Evolutionary conservation across 1,284 basidiomycete genomes (phyloP).

Genomic region (Malassezia obtusa): DNA sequence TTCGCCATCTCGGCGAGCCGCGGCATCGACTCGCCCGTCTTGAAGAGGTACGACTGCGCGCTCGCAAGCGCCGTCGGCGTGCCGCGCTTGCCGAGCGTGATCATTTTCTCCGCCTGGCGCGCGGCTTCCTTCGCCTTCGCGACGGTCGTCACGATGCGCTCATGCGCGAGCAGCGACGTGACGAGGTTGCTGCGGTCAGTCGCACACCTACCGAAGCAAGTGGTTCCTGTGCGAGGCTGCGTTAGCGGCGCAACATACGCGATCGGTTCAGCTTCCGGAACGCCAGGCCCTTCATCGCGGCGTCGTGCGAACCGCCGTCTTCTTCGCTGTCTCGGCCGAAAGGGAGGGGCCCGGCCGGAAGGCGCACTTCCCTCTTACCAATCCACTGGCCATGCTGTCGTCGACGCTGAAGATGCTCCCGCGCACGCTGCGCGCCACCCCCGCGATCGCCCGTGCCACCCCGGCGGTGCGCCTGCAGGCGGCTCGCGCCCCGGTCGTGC

Average conservation of each 20-base stretch:
- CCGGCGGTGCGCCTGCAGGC: constrained; percentile 5
- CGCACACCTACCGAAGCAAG: constrained; percentile 5
- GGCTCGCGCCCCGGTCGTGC: constrained; percentile 3
- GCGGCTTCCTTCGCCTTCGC: constrained; percentile 90
- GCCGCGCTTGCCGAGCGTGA: constrained; percentile 41
- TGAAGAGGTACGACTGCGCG: constrained; percentile 32
- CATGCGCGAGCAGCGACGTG: constrained; percentile 85
- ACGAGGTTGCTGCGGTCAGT: constrained; percentile 62
- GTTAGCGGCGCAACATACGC: constrained; percentile 21
- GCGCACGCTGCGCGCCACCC: constrained; percentile 11
- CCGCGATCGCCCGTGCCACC: constrained; percentile 7
- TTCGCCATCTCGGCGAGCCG: constrained; percentile 72
- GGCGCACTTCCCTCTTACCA: background rate
- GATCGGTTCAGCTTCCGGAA: constrained; percentile 43
- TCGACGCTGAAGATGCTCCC: constrained; percentile 8
- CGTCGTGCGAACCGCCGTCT: background rate
- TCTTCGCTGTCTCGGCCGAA: constrained; percentile 11
- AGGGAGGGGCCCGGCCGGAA: background rate
- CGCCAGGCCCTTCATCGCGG: constrained; percentile 41
- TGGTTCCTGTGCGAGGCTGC: constrained; percentile 16
- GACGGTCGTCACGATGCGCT: constrained; percentile 89
- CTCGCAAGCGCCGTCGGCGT: constrained; percentile 26
- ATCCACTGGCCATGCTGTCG: constrained; percentile 6
- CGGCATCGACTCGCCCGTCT: constrained; percentile 54
- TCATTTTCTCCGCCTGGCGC: constrained; percentile 81